phyloP scores from a whole-genome alignment of 441 rosid genomes.

The Brassica hybrid region DNA sequence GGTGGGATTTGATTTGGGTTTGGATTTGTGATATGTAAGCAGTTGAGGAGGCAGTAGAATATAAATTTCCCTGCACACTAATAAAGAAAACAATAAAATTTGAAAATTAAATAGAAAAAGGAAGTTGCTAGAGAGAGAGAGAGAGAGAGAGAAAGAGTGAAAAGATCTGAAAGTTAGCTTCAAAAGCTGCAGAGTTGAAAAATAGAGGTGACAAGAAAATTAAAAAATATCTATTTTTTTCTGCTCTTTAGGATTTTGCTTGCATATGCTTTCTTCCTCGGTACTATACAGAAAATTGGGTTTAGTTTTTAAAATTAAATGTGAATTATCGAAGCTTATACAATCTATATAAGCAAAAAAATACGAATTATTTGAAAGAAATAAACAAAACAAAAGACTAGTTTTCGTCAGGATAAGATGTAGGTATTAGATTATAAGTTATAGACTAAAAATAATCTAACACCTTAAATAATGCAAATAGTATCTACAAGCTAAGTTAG shows the following conservation, averaged over 20 bases:
- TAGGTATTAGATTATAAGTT: background rate
- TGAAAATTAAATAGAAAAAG: constrained; percentile 29
- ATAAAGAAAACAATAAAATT: constrained; percentile 30
- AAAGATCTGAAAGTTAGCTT: constrained; percentile 38
- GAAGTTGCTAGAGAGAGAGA: constrained; percentile 31
- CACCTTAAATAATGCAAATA: background rate
- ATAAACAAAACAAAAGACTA: background rate
- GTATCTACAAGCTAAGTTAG: background rate
- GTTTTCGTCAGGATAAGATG: background rate
- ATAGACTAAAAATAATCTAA: too few relatives aligned
- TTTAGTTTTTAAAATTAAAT: background rate
- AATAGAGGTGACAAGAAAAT: constrained; percentile 20
- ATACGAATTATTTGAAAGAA: background rate
- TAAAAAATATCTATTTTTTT: constrained; percentile 21
- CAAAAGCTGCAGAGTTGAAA: constrained; percentile 45
- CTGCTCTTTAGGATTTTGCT: constrained; percentile 37
- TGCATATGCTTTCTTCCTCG: constrained; percentile 38
- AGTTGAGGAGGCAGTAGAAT: constrained; percentile 43
- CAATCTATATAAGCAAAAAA: background rate
- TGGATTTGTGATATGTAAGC: constrained; percentile 39
- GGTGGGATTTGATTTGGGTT: constrained; percentile 40
- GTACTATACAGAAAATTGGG: constrained; percentile 18
- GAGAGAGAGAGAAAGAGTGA: constrained; percentile 12
- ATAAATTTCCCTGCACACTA: constrained; percentile 25
- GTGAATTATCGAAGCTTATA: background rate